Percentiles rank a stretch among this genome's conserved stretches.
Evolutionary conservation across 108 stramenopile species (phyloP).

Genomic region (Chaetoceros tenuissimus): DNA sequence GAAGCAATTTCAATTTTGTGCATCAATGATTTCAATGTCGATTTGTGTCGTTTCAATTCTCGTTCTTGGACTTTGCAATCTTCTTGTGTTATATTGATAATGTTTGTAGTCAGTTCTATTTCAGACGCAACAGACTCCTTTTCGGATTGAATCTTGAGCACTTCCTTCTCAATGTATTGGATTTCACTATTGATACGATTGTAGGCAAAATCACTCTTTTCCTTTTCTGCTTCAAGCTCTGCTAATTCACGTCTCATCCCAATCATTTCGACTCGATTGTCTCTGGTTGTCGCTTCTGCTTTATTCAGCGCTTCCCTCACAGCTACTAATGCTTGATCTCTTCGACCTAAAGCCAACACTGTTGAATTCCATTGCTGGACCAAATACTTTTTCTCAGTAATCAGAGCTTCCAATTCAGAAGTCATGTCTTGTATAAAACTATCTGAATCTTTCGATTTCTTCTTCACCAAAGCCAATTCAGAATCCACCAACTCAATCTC

Average conservation of each 20-base stretch:
- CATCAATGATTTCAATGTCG: neutral
- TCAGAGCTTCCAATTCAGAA: constrained; percentile 56
- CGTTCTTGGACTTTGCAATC: constrained; percentile 37
- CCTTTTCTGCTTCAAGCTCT: constrained; percentile 37
- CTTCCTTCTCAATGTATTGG: constrained; percentile 32
- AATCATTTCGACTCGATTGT: constrained; percentile 33
- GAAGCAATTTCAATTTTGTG: neutral
- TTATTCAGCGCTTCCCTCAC: constrained; percentile 44
- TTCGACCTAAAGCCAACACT: constrained; percentile 45
- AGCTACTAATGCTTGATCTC: constrained; percentile 75
- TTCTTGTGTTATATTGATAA: constrained; percentile 48
- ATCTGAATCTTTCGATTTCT: constrained; percentile 53
- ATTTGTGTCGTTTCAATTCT: neutral
- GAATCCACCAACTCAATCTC: constrained; percentile 47
- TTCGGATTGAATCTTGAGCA: constrained; percentile 38
- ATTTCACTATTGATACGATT: constrained; percentile 55
- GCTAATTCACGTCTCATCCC: constrained; percentile 35
- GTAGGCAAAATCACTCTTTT: constrained; percentile 23
- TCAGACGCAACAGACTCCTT: constrained; percentile 17
- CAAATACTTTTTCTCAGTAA: constrained; percentile 70
- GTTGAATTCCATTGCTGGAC: constrained; percentile 77
- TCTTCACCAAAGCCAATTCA: constrained; percentile 37
- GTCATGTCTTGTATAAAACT: constrained; percentile 61
- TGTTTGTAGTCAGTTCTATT: constrained; percentile 43
- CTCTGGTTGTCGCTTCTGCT: constrained; percentile 38